Evolutionary conservation across 805 yeast genomes (phyloP), one percentile per base, ranked within the genome.

Genomic region (Jamesozyma piceae): DNA sequence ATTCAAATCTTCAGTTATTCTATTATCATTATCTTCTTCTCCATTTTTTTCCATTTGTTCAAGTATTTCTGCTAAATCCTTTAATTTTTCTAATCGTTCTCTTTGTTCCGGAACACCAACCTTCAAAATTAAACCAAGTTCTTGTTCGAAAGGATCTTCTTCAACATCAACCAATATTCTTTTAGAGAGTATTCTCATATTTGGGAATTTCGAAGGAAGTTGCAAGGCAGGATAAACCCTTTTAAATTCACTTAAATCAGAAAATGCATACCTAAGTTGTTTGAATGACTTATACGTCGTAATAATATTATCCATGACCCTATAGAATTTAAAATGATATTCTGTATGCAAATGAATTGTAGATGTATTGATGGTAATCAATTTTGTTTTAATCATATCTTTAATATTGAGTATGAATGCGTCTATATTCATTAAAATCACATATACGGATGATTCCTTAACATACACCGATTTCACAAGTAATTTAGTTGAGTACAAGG

Each of bases 71-170:
- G 18, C 4, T 30, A 66, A 54, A 14, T 53, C 50, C 13, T 52
- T 46, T 11, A 52, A 26, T 63, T 75, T 64, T 50, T 68, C 58
- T 26, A 74, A 32, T 43, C 86, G 60, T 37, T 65, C 69, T 38
- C 66, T 64, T 46, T 80, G 85, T 47, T 79, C 86, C 9, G 76
- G 55, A 3, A 66, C 43, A 1, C 86, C 87, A 11, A 78, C 64
- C 49, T 78, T 78, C 44, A 62, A 75, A 28, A 77, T 77, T 52
- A 74, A 64, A 2, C 73, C 69, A n/a, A 80, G 57, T 53, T 78
- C 78, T 24, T 69, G 68, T 55, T 80, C 87, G 55, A 80, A 79
- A 1, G 80, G 76, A 54, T 80, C 85, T 55, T 76, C 80, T 43
- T 78, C 83, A 31, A 80, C 64, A 3, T 70, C 68, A 9, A 79